phyloP scores from a whole-genome alignment of 345 rosid genomes.

The Psidium friedrichsthalianum region DNA sequence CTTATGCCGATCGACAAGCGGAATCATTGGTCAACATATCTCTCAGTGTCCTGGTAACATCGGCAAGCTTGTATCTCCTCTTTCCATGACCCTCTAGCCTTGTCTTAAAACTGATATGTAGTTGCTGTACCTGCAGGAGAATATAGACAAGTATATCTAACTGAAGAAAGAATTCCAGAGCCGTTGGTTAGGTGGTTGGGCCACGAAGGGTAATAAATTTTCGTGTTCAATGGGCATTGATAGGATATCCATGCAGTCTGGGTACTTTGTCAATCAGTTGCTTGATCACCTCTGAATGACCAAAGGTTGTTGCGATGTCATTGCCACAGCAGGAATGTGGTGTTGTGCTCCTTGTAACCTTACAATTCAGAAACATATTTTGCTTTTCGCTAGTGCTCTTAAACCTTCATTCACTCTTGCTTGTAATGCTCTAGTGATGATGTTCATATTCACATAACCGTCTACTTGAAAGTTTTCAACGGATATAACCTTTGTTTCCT shows the following conservation, averaged over 20 bases:
- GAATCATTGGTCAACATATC: not conserved
- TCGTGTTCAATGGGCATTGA: not conserved
- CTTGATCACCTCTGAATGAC: not conserved
- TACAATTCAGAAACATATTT: not conserved
- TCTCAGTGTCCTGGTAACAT: not conserved
- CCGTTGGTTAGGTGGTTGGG: slow-evolving; percentile 36
- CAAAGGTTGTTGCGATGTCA: not conserved
- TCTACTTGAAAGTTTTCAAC: not conserved
- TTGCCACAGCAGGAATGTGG: not conserved
- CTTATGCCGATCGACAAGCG: not conserved
- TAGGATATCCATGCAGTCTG: not conserved
- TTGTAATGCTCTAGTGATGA: not conserved
- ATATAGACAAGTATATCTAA: not conserved
- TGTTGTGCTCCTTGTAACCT: not conserved
- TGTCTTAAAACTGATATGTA: not conserved
- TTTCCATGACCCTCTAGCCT: not conserved
- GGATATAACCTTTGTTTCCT: not conserved
- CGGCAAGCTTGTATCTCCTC: not conserved
- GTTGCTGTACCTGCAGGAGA: slow-evolving; percentile 5
- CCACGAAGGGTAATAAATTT: slow-evolving; percentile 7
- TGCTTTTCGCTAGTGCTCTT: not conserved
- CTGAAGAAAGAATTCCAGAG: slow-evolving; percentile 16
- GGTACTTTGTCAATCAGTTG: not conserved
- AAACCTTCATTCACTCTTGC: not conserved
- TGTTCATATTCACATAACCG: not conserved